A percentile compares a stretch with the other conserved stretches of the same genome.
These are phyloP conservation scores for Fusarium mangiferae DNA, from an alignment of 2,329 filamentous ascomycete genomes.

Conservation along the genomic window DNA sequence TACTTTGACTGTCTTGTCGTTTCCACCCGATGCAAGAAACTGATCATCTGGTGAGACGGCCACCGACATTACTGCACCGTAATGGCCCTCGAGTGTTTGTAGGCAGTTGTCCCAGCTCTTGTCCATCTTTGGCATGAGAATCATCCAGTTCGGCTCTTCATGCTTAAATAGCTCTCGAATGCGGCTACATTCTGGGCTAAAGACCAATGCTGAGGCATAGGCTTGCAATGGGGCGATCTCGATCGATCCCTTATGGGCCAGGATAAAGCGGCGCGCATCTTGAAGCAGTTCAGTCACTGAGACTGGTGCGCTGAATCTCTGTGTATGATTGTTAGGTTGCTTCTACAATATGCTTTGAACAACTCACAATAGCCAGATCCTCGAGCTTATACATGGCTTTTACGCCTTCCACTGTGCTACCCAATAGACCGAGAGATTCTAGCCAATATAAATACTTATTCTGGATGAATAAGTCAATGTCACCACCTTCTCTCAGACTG, in stretches of 20 bases:
- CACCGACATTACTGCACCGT: fast-evolving
- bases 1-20: fast-evolving
- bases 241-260: fast-evolving
- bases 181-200: neutral
- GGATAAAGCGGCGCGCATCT: neutral
- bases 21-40: fast-evolving
- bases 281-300: fast-evolving
- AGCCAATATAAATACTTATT: neutral
- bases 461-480: fast-evolving
- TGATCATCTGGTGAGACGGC: fast-evolving
- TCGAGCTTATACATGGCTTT: fast-evolving
- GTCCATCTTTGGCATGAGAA: fast-evolving
- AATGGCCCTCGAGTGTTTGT: fast-evolving
- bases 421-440: fast-evolving
- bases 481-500: fast-evolving
- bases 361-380: fast-evolving
- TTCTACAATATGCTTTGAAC: fast-evolving
- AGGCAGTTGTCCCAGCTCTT: neutral
- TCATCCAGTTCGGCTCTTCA: fast-evolving
- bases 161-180: fast-evolving
- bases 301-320: fast-evolving
- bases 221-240: neutral
- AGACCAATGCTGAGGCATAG: neutral
- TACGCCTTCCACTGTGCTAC: fast-evolving
- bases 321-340: fast-evolving